Conservation (phyloP, 352 stramenopile genomes). For the Globisporangium solare region DNA sequence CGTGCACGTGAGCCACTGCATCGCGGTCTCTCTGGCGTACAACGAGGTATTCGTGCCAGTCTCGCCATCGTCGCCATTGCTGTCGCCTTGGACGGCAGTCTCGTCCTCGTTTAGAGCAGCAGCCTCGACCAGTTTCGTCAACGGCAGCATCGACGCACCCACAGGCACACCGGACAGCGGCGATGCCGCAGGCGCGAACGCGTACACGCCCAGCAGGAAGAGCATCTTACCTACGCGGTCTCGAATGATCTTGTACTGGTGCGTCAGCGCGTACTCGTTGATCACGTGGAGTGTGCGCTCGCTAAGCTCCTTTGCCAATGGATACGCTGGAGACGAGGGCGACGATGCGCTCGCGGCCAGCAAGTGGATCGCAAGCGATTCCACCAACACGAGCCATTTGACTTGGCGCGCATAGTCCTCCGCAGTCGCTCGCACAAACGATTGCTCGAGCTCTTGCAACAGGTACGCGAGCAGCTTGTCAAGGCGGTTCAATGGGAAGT, state of each 20-base stretch:
- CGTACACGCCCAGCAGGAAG: conserved; percentile 40
- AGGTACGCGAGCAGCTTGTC: conserved; percentile 26
- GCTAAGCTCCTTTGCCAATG: conserved; percentile 21
- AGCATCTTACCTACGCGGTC: conserved; percentile 53
- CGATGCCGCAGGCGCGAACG: conserved; percentile 7
- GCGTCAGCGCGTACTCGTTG: conserved; percentile 39
- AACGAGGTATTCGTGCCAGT: conserved; percentile 21
- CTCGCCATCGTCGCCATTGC: conserved; percentile 6
- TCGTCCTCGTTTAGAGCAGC: conserved; percentile 7
- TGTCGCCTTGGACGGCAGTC: not conserved
- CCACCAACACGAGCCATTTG: conserved; percentile 63
- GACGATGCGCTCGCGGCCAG: conserved; percentile 19
- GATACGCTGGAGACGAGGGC: not conserved
- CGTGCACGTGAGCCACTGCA: conserved; percentile 57
- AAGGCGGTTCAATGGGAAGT: conserved; percentile 19
- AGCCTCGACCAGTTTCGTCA: conserved; percentile 9
- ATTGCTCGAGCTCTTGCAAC: conserved; percentile 46
- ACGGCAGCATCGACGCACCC: conserved; percentile 9
- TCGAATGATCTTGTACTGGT: conserved; percentile 81
- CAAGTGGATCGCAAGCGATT: conserved; percentile 47
- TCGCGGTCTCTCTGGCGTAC: conserved; percentile 60
- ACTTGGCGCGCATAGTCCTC: conserved; percentile 73
- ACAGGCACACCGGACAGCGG: conserved; percentile 4
- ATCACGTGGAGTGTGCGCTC: conserved; percentile 36
- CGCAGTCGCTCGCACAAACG: conserved; percentile 44